Evolutionary conservation across 371 early-diverging fungal species (phyloP).

Genomic region (Thermomucor indicae-seudaticae): DNA sequence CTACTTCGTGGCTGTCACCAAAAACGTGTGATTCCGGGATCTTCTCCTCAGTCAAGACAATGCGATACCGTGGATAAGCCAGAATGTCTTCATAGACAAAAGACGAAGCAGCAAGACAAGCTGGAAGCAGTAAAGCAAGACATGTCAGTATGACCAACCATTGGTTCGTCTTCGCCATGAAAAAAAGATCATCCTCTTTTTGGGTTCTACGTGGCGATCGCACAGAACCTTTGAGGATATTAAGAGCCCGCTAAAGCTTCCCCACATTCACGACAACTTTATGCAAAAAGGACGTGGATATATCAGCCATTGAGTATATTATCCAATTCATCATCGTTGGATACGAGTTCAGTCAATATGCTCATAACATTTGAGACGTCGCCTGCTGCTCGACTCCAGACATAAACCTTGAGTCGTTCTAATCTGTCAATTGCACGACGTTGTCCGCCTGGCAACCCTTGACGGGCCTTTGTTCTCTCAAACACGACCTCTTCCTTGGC

Average conservation of each 20-base stretch:
- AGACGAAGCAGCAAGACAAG: conserved; percentile 6
- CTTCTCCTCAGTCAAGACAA: conserved; percentile 35
- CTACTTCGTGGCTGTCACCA: background rate
- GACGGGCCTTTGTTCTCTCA: conserved; percentile 4
- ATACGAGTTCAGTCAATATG: conserved; percentile 2
- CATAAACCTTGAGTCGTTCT: conserved; percentile 14
- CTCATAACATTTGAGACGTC: conserved; percentile 3
- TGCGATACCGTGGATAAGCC: conserved; percentile 49
- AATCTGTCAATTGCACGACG: conserved; percentile 16
- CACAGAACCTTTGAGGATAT: too few relatives aligned
- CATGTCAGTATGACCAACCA: too few relatives aligned
- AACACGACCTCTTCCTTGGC: conserved; percentile 36
- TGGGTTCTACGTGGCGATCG: too few relatives aligned
- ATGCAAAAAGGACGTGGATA: too few relatives aligned
- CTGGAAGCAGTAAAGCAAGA: conserved; percentile 1
- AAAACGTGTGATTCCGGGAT: conserved; percentile 33
- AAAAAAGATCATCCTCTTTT: too few relatives aligned
- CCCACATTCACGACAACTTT: too few relatives aligned
- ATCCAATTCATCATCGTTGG: conserved; percentile 11
- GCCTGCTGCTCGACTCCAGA: conserved; percentile 19
- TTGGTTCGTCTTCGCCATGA: too few relatives aligned
- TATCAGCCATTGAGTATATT: conserved; percentile 1
- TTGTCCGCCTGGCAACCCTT: conserved; percentile 1
- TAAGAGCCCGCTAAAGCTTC: too few relatives aligned
- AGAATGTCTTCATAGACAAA: conserved; percentile 53